Percentiles rank a stretch among this genome's conserved stretches.
phyloP scores from a whole-genome alignment of 2,329 filamentous ascomycete species.

The Aspergillus thermomutatus region DNA sequence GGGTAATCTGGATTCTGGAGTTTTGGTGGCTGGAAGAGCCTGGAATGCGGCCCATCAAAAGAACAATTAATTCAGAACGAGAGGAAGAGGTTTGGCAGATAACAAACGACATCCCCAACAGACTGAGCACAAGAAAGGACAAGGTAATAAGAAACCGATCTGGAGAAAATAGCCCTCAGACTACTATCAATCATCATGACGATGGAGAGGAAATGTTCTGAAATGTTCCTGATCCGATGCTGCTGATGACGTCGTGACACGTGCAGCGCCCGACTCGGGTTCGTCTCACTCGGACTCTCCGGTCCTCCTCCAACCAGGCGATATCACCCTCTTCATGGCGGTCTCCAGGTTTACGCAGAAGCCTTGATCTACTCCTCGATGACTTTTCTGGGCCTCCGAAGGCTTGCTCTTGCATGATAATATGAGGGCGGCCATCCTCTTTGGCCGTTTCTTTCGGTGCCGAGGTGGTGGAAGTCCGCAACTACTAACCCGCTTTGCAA shows the following conservation, averaged over 20 bases:
- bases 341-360: conserved; percentile 8
- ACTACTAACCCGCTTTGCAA: conserved; percentile 27
- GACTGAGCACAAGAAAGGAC: not conserved
- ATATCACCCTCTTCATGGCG: not conserved
- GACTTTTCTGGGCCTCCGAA: conserved; percentile 1
- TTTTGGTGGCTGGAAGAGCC: not conserved
- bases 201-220: not conserved
- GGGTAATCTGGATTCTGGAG: not conserved
- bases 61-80: not conserved
- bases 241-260: conserved; percentile 21
- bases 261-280: conserved; percentile 15
- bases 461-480: conserved; percentile 37
- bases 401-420: conserved; percentile 23
- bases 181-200: not conserved
- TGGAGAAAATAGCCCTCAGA: too few relatives aligned
- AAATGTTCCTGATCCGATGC: not conserved
- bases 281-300: conserved; percentile 1
- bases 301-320: not conserved
- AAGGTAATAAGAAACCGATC: too few relatives aligned
- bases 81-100: not conserved
- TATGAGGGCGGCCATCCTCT: conserved; percentile 50
- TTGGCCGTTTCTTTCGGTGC: conserved; percentile 50
- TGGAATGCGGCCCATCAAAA: not conserved
- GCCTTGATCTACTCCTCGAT: conserved; percentile 4
- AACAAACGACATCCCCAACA: not conserved